Base-by-base conservation (phyloP, 192 early-diverging fungal species). In the Helicostylum pulchrum region DNA sequence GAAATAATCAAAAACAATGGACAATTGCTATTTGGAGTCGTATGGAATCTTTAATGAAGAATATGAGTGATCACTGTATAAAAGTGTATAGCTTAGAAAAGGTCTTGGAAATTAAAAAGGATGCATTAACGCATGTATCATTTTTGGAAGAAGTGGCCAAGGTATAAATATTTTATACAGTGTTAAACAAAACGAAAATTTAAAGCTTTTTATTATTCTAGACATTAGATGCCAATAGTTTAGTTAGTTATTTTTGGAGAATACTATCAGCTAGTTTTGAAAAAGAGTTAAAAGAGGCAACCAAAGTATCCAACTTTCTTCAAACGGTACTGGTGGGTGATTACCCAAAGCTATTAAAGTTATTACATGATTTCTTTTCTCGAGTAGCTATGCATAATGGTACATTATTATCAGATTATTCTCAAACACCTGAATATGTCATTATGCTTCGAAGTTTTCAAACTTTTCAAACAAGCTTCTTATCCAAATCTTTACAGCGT, bases 191-290 rank as follows among this genome's bases (percentile, higher is more conserved):
- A 39, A 39, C 5, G 36, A 39, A 39, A 39, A 10, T 9, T 42
- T 26, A 36, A 12, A 47, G 20, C 10, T 30, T 10, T 23, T 14
- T 12, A 53, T 46, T 17, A 5, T 23, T 10, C 10, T 58, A 75
- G 77, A 77, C 66, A 21, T 69, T 82, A 61, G 83, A 78, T 43
- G 76, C 76, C 7, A 63, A 60, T n/a, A 67, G 61, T 58, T 72
- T 85, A 56, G 73, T 85, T 0, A 78, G 80, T 53, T 71, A 80
- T 36, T 85, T 82, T 51, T 85, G 83, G 83, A 69, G 77, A 23
- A 65, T 72, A 7, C 34, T 85, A 10, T 85, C 83, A 14, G 61
- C 62, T 11, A 81, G 78, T 57, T 77, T 85, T 45, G 83, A 82
- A 55, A 72, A 70, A 49, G 83, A 82, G 53, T 59, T 85, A 19